Base-by-base conservation (phyloP, 2,329 filamentous ascomycete species). In the Penicillium sp. region DNA sequence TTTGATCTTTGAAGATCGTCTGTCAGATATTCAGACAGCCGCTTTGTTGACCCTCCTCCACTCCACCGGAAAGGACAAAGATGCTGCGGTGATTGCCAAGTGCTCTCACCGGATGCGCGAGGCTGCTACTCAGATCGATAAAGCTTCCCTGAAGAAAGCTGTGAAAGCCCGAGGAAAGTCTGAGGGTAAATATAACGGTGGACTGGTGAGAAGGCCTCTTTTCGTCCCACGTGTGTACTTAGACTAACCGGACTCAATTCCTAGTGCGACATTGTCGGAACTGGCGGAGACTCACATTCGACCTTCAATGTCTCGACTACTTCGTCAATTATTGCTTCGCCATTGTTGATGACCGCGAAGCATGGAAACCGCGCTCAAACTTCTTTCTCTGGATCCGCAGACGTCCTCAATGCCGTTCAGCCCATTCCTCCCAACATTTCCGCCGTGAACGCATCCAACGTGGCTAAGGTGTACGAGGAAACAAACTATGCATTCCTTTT, bases 241-340 rank as follows among this genome's bases (percentile, higher is more conserved):
- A 41, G 48, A 30, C 40, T 49, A 36, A 51, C 31, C 6, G 3
- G 16, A 38, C 10, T 5, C 22, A 7, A n/a, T 40, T 11, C 44
- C 18, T n/a, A 85, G 81, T 86, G 92, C 70, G 94, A 99, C 72
- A 97, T 99, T 69, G 94, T 99, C 52, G 94, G 94, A 62, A 99
- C 94, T 7, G 94, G 94, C 60, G 94, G 94, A 67, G 94, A 99
- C 76, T 87, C 88, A 18, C 92, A 97, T 79, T 90, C 95, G 72
- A 99, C 94, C 30, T 99, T 96, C 84, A 99, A 99, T 73, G 92
- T 99, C 69, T 94, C 88, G 63, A 99, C 94, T 4, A 96, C 94
- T 6, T 85, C 94, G 2, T 96, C 91, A 16, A 96, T 99, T 67
- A 79, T 99, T 44, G 90, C 90, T 42, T 95, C 91, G 5, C 85